Conservation (phyloP, 331 rosid species). For the Quercus tomentella region DNA sequence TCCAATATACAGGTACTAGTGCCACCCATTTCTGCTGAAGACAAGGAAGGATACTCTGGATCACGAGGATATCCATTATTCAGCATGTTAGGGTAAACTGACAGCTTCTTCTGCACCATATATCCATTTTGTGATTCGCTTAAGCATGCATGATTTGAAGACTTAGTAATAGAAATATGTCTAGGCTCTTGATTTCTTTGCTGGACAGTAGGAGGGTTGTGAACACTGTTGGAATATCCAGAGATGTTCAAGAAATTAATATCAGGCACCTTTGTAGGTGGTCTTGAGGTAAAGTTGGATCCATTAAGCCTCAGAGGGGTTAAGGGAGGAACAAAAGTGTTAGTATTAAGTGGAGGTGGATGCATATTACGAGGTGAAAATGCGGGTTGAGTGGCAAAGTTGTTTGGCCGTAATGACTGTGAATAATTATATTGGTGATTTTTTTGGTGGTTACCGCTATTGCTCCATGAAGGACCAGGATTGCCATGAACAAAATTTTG, state of each 20-base stretch:
- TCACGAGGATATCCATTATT: constrained; percentile 44
- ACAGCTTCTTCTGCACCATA: constrained; percentile 7
- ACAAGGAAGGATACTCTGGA: constrained; percentile 31
- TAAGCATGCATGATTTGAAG: constrained; percentile 35
- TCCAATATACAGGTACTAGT: constrained; percentile 70
- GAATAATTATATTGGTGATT: constrained; percentile 44
- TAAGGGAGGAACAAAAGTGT: constrained; percentile 38
- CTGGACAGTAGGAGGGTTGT: constrained; percentile 33
- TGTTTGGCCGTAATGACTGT: constrained; percentile 43
- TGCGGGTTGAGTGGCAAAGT: constrained; percentile 40
- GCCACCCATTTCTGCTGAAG: constrained; percentile 24
- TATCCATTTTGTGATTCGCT: constrained; percentile 42
- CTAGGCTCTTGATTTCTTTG: constrained; percentile 50
- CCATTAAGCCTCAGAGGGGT: constrained; percentile 46
- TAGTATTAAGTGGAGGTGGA: constrained; percentile 33
- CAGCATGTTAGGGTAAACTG: constrained; percentile 23
- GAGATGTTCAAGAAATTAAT: constrained; percentile 50
- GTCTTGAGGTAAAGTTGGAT: constrained; percentile 41
- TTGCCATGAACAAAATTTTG: constrained; percentile 38
- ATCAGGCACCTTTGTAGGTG: constrained; percentile 43
- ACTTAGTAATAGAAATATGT: constrained; percentile 21
- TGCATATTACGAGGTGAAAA: constrained; percentile 36
- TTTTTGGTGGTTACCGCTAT: constrained; percentile 34
- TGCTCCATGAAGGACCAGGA: constrained; percentile 42
- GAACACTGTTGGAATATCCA: constrained; percentile 40